These are phyloP conservation scores for Akanthomyces muscarius DNA, from an alignment of 2,329 filamentous ascomycete genomes.

Conservation along the genomic window DNA sequence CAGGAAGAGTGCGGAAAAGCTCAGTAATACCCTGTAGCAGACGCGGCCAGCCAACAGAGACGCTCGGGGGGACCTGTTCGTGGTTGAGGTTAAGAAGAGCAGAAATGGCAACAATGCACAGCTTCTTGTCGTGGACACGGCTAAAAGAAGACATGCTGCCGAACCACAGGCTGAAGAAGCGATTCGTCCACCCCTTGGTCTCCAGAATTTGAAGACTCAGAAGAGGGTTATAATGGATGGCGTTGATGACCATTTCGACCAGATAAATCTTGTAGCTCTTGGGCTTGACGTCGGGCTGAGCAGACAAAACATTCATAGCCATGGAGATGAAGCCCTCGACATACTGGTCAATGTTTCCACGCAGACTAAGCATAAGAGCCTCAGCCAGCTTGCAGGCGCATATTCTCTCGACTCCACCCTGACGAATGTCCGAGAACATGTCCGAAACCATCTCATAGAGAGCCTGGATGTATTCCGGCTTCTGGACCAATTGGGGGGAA, in stretches of 20 bases:
- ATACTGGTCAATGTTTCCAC: slow-evolving; percentile 82
- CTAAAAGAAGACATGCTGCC: slow-evolving; percentile 90
- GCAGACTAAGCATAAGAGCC: slow-evolving; percentile 92
- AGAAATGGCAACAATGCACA: slow-evolving; percentile 91
- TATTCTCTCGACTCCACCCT: slow-evolving; percentile 89
- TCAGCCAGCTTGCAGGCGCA: slow-evolving; percentile 97
- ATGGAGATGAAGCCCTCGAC: slow-evolving; percentile 85
- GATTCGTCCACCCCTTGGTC: slow-evolving; percentile 90
- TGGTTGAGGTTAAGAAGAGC: slow-evolving; percentile 74
- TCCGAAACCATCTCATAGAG: slow-evolving; percentile 91
- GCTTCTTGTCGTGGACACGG: slow-evolving; percentile 96
- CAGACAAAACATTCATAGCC: slow-evolving; percentile 76
- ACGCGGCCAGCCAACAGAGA: slow-evolving; percentile 92
- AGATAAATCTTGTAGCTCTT: slow-evolving; percentile 94
- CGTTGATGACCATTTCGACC: slow-evolving; percentile 99
- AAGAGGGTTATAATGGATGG: slow-evolving; percentile 92
- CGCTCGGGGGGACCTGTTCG: slow-evolving; percentile 82
- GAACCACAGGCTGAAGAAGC: slow-evolving; percentile 99
- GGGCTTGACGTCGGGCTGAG: slow-evolving; percentile 68
- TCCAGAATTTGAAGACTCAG: slow-evolving; percentile 86
- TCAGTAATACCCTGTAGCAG: slow-evolving; percentile 82
- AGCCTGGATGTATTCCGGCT: slow-evolving; percentile 80
- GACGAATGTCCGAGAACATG: slow-evolving; percentile 89
- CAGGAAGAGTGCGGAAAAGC: slow-evolving; percentile 86
- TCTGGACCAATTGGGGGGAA: slow-evolving; percentile 72